Conservation (phyloP, 306 rosid species). For the Datisca glomerata region DNA sequence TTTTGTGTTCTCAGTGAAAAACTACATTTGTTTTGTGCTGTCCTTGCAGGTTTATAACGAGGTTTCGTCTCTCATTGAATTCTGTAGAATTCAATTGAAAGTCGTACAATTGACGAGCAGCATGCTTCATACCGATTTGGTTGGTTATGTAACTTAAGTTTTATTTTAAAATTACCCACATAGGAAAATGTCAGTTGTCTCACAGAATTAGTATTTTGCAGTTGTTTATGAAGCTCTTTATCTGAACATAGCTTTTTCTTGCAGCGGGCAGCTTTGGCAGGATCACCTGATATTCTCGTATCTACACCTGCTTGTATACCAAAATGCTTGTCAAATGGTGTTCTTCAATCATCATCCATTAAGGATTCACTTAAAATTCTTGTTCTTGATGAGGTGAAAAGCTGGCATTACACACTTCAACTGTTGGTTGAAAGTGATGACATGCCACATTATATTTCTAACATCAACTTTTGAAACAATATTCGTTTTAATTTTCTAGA, state of each 20-base stretch:
- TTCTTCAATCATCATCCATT: conserved; percentile 48
- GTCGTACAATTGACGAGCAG: conserved; percentile 71
- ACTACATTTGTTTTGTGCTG: neutral
- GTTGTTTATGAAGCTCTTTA: no score
- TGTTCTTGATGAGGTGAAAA: conserved; percentile 92
- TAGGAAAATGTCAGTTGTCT: no score
- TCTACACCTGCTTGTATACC: conserved; percentile 84
- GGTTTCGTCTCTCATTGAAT: conserved; percentile 51
- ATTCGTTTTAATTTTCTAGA: no score
- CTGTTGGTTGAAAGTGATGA: no score
- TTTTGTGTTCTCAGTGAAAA: no score
- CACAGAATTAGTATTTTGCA: no score
- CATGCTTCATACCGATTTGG: conserved; percentile 66
- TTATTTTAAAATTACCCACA: no score
- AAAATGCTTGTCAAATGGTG: conserved; percentile 59
- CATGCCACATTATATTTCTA: no score
- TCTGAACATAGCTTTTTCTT: no score
- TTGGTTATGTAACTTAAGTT: conserved; percentile 42
- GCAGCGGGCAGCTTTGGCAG: conserved; percentile 64
- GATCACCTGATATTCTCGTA: conserved; percentile 72
- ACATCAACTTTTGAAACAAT: no score
- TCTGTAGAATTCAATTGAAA: conserved; percentile 68
- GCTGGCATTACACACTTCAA: no score
- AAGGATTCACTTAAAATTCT: conserved; percentile 61
- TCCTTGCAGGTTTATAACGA: conserved; percentile 47